Percentiles rank a stretch among this genome's conserved stretches.
phyloP scores from a whole-genome alignment of 768 basidiomycete genomes.

The Lepiota brunneoincarnata region DNA sequence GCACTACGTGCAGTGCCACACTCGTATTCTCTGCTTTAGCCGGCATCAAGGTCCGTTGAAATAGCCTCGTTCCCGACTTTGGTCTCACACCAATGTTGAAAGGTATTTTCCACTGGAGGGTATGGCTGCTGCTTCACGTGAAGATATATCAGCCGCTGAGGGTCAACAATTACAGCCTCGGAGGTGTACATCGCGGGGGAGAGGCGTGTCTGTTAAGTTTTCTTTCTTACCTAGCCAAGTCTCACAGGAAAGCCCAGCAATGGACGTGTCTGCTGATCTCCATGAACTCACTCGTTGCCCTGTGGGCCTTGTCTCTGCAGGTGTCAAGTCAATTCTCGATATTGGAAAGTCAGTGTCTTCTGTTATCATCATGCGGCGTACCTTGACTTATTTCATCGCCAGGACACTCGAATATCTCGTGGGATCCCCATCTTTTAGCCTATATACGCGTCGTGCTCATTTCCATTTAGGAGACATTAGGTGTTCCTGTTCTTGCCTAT shows the following conservation, averaged over 20 bases:
- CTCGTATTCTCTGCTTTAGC: conserved; percentile 73
- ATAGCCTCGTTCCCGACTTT: background rate
- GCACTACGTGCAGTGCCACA: conserved; percentile 73
- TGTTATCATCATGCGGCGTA: background rate
- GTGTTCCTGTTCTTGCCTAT: conserved; percentile 87
- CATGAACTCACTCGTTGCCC: conserved; percentile 87
- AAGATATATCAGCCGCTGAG: background rate
- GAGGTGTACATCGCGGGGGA: conserved; percentile 46
- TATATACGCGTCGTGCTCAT: background rate
- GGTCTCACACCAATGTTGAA: background rate
- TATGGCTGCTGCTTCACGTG: conserved; percentile 30
- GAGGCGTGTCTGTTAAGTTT: conserved; percentile 33
- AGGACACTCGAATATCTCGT: conserved; percentile 84
- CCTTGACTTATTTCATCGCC: background rate
- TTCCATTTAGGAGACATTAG: conserved; percentile 78
- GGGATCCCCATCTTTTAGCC: conserved; percentile 16
- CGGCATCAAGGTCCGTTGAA: conserved; percentile 70
- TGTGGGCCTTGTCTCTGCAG: conserved; percentile 89
- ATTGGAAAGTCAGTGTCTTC: conserved; percentile 62
- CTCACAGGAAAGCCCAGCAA: conserved; percentile 48
- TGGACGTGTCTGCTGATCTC: conserved; percentile 95
- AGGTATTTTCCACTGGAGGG: conserved; percentile 95
- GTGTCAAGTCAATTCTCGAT: conserved; percentile 93
- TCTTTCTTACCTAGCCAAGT: background rate
- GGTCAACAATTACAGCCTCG: conserved; percentile 23